Evolutionary conservation across 108 stramenopile genomes (phyloP), one percentile per base, ranked within the genome.

Genomic region (Skeletonema marinoi): DNA sequence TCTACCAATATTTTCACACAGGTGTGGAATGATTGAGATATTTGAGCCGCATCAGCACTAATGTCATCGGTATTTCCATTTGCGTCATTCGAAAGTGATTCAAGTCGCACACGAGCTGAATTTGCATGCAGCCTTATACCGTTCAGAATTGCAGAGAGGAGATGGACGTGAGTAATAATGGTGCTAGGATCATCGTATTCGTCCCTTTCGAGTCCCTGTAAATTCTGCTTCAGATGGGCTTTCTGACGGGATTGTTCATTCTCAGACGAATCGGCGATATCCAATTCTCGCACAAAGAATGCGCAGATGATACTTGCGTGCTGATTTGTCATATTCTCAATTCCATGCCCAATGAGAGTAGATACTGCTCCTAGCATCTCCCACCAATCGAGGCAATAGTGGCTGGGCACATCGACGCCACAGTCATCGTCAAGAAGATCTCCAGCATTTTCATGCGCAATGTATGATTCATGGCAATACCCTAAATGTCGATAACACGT

Each of bases 1-100:
- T 74, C 77, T 4, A 88, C 86, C 51, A 88, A 77, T 7, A 81
- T 61, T 5, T 80, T 48, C 7, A 87, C 56, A 36, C 77, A 85
- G 36, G 67, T 76, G 32, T 60, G 32, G 44, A 73, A 87, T 13
- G 87, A 85, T 35, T 72, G 66, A 32, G 65, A 62, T 32, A 50
- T 33, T 60, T 50, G 38, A 31, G 54, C 17, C 9, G 59, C 62
- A 14, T 29, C 16, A n/a, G 66, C 39, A 30, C 8, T 36, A 29
- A 6, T 41, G 14, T 32, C 30, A 63, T 50, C 58, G 50, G 50
- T 72, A 56, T 48, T 48, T 42, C 9, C 31, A 35, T 10, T 29
- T 25, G 21, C 21, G 38, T 44, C 50, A 9, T 68, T 29, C 13
- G 42, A n/a, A 4, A 65, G 60, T 13, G 46, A 73, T 29, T 62